Evolutionary conservation across 257 asterid species (phyloP).

Genomic region (Gardenia jasminoides): DNA sequence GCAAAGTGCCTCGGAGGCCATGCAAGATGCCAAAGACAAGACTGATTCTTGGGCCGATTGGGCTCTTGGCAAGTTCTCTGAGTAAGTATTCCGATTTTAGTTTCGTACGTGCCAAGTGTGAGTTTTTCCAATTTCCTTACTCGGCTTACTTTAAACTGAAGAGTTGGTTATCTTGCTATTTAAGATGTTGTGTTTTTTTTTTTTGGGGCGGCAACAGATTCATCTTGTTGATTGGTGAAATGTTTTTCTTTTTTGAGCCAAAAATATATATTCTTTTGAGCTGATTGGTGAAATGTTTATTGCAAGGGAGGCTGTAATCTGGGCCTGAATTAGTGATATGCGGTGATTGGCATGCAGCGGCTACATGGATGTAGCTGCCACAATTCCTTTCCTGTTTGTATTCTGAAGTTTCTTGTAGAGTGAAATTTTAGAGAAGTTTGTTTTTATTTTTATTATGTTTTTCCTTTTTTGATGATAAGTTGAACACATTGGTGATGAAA

Average conservation of each 20-base stretch:
- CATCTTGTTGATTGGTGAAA: no score
- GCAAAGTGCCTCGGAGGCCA: slow-evolving; percentile 9
- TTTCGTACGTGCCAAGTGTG: background rate
- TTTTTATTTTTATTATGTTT: background rate
- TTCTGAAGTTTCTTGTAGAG: background rate
- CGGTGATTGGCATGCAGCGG: background rate
- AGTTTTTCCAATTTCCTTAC: no score
- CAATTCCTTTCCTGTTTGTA: background rate
- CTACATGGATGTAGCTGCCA: background rate
- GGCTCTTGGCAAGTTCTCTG: slow-evolving; percentile 43
- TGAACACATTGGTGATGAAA: background rate
- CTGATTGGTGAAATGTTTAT: no score
- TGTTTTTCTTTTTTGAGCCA: no score
- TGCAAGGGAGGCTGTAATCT: background rate
- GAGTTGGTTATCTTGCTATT: no score
- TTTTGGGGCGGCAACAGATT: no score
- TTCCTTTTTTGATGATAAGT: background rate
- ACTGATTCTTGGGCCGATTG: slow-evolving; percentile 45
- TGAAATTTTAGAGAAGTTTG: background rate
- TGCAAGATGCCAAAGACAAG: slow-evolving; percentile 28
- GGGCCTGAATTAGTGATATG: background rate
- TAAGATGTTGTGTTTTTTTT: no score
- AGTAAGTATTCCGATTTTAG: slow-evolving; percentile 27
- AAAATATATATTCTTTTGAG: no score
- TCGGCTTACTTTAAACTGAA: no score